Base-by-base conservation (phyloP, 2,329 filamentous ascomycete genomes). In the Sporothrix pallida region DNA sequence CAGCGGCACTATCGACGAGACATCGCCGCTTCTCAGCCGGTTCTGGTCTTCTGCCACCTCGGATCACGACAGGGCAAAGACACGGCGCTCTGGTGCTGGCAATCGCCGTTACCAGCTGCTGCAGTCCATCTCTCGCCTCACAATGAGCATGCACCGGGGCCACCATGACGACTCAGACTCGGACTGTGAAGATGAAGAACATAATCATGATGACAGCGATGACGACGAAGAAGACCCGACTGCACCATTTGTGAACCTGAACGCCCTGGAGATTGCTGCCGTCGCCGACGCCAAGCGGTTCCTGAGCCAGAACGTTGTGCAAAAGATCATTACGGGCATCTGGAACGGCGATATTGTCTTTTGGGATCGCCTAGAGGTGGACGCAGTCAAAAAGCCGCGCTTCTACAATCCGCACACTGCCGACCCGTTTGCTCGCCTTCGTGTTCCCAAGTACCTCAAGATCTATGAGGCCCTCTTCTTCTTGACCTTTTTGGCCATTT, bases 271-370 rank as follows among this genome's bases (percentile, higher is more conserved):
- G 80, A 95, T 97, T 78, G 94, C 93, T 37, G 91, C 92, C 63
- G 90, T 97, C 23, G 91, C 91, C 13, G 88, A 93, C 74, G 93
- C 93, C 44, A 97, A 97, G 83, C 92, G 92, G 63, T 97, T 97
- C 77, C 86, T 97, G 50, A 91, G 91, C 79, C 93, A 97, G 80
- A 87, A 88, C 74, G 88, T 93, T 2, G 92, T 97, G 12, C 94
- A 97, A 80, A 92, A 92, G 78, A 92, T 97, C 76, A 89, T 97
- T 75, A 91, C 92, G 63, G 92, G 92, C 68, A 93, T 97, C 72
- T 97, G 94, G 93, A 90, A 91, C 76, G 94, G 94, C 63, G 91
- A 95, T 76, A 94, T 97, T 75, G 88, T 95, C 52, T 96, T 97
- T 80, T 97, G 93, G 94, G 91, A 94, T 75, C 89, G 86, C 6